Evolutionary conservation across 106 monocot genomes (phyloP).

Genomic region (Cymbidium sinense): DNA sequence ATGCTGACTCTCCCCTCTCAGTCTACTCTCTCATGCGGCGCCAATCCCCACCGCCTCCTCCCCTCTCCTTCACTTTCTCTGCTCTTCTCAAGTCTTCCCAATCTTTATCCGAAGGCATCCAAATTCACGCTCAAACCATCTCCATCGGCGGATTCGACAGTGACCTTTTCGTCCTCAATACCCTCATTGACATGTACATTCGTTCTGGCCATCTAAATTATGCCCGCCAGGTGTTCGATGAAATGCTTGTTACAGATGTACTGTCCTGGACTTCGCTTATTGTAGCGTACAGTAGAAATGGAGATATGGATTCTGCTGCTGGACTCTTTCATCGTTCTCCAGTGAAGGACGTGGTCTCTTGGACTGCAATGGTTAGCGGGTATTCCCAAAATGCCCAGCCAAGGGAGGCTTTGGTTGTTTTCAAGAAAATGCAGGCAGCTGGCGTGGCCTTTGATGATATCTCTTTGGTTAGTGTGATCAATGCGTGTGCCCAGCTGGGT

Average conservation of each 20-base stretch:
- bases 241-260: constrained; percentile 33
- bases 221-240: constrained; percentile 47
- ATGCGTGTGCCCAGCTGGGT: constrained; percentile 50
- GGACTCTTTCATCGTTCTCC: constrained; percentile 31
- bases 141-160: constrained; percentile 26
- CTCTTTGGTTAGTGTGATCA: constrained; percentile 38
- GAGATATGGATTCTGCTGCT: constrained; percentile 35
- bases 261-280: constrained; percentile 50
- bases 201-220: constrained; percentile 7
- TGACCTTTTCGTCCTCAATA: constrained; percentile 46
- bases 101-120: constrained; percentile 12
- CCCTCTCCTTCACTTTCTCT: constrained; percentile 52
- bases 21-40: constrained; percentile 37
- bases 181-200: constrained; percentile 40
- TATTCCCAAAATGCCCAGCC: constrained; percentile 62
- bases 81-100: constrained; percentile 34
- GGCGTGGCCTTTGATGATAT: constrained; percentile 39
- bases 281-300: constrained; percentile 38
- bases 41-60: constrained; percentile 14
- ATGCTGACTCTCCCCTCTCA: constrained; percentile 18
- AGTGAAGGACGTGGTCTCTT: constrained; percentile 41
- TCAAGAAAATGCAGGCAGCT: constrained; percentile 34
- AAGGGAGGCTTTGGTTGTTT: constrained; percentile 35
- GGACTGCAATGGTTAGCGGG: constrained; percentile 73
- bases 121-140: constrained; percentile 43